Conservation (phyloP, 208 protist species). For the Acanthamoeba royreba region DNA sequence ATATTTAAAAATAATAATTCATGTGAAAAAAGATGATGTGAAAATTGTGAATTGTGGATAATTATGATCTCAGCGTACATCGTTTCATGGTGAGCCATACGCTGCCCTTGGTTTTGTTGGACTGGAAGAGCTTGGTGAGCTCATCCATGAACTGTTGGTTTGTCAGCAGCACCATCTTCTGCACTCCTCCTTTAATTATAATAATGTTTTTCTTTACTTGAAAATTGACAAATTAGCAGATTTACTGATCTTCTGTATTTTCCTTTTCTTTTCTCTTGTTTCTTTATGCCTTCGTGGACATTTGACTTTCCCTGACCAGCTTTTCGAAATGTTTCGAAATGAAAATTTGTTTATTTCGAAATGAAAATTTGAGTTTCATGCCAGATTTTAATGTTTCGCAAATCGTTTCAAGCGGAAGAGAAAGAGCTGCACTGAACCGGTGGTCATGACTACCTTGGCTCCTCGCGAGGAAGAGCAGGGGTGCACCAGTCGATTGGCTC, state of each 20-base stretch:
- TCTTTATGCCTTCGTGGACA: neutral
- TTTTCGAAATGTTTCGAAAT: neutral
- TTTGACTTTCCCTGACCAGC: neutral
- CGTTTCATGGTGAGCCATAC: conserved; percentile 24
- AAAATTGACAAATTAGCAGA: neutral
- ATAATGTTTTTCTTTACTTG: neutral
- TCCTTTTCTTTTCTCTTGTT: neutral
- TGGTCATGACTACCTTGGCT: no score
- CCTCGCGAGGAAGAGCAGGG: neutral
- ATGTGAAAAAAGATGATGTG: no score
- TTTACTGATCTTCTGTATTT: neutral
- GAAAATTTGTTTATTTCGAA: neutral
- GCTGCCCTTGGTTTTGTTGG: conserved; percentile 4
- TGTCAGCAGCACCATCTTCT: neutral
- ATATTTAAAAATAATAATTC: neutral
- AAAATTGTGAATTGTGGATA: neutral
- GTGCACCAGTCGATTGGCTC: neutral
- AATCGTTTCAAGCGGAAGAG: no score
- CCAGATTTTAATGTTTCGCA: no score
- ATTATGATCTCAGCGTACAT: neutral
- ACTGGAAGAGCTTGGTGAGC: neutral
- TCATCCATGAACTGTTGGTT: neutral
- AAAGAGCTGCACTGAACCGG: no score
- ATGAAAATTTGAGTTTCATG: neutral
- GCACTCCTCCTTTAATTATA: neutral